Evolutionary conservation across 2,329 filamentous ascomycete genomes (phyloP), one percentile per base, ranked within the genome.

Genomic region (Thermochaetoides dissita): DNA sequence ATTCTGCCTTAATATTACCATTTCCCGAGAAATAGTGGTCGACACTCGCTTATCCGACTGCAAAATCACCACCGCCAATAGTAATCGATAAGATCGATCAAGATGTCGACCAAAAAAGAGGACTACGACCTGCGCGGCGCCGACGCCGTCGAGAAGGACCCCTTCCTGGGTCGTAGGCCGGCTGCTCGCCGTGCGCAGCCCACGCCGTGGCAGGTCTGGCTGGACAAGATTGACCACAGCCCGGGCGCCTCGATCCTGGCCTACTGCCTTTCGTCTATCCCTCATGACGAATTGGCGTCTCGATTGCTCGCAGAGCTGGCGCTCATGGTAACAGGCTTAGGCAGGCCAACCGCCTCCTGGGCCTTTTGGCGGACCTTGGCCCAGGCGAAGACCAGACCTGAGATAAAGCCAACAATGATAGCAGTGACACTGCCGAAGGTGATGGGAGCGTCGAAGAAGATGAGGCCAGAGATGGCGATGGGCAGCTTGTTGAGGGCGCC

Each of bases 401-500:
- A 91, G 53, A 96, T 64, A 62, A 95, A 96, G 32, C 89, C 91
- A 45, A 98, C 73, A 47, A 79, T 71, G 56, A 98, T 96, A 53
- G 91, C 91, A 17, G 85, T 85, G 8, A 94, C 84, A 57, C 85
- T 91, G 53, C 86, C 87, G 48, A 95, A 74, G 0, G 91, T 96
- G 53, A 94, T 83, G 0, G 91, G 88, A 0, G 88, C 88, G 48
- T 91, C 77, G 65, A 98, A 98, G 73, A 98, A 98, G 55, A 98
- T 65, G 34, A 98, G 74, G 29, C 91, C 91, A 49, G 82, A 89
- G 51, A 98, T 63, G 42, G 91, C 91, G 53, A 98, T 88, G 35
- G 91, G 91, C 30, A 98, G 79, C 72, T 98, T 98, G 74, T 98
- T 98, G 56, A 98, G 72, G 11, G 89, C 86, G 48, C 91, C 91